Percentiles rank a stretch among this genome's conserved stretches.
phyloP scores from a whole-genome alignment of 352 stramenopile species.

The Blastocystis sp. region DNA sequence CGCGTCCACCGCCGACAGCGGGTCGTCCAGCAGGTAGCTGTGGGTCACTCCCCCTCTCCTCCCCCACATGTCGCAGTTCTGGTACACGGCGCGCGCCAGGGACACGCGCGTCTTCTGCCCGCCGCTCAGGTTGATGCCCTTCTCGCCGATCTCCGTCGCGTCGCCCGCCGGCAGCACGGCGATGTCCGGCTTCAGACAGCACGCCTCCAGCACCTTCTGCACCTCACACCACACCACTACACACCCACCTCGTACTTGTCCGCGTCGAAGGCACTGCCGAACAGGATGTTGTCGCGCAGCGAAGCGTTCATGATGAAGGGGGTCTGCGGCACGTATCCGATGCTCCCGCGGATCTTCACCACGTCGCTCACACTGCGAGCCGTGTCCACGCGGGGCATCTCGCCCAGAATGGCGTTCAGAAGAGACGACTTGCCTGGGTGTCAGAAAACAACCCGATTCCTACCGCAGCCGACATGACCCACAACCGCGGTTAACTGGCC shows the following conservation, averaged over 20 bases:
- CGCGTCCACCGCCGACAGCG: conserved; percentile 90
- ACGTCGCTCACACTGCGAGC: conserved; percentile 68
- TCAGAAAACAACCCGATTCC: conserved; percentile 73
- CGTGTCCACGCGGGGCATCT: conserved; percentile 73
- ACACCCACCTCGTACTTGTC: conserved; percentile 75
- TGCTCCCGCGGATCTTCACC: conserved; percentile 79
- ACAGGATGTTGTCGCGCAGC: too few relatives aligned
- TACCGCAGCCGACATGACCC: conserved; percentile 76
- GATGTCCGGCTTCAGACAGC: conserved; percentile 83
- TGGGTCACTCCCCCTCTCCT: neutral
- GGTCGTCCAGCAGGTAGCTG: conserved; percentile 88
- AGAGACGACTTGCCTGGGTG: conserved; percentile 74
- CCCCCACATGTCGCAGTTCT: conserved; percentile 80
- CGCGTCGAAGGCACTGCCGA: conserved; percentile 70
- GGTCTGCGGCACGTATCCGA: conserved; percentile 88
- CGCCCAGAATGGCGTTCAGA: conserved; percentile 78
- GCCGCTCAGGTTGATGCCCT: conserved; percentile 92
- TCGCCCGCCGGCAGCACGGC: conserved; percentile 85
- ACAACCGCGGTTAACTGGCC: conserved; percentile 80
- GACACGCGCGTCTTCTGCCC: conserved; percentile 83
- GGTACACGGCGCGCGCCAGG: conserved; percentile 88
- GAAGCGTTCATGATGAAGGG: conserved; percentile 93
- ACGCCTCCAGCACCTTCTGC: conserved; percentile 71
- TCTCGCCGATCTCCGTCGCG: conserved; percentile 92
- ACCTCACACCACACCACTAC: neutral